Base-by-base conservation (phyloP, 257 asterid genomes). In the Solanum sparsipilum region DNA sequence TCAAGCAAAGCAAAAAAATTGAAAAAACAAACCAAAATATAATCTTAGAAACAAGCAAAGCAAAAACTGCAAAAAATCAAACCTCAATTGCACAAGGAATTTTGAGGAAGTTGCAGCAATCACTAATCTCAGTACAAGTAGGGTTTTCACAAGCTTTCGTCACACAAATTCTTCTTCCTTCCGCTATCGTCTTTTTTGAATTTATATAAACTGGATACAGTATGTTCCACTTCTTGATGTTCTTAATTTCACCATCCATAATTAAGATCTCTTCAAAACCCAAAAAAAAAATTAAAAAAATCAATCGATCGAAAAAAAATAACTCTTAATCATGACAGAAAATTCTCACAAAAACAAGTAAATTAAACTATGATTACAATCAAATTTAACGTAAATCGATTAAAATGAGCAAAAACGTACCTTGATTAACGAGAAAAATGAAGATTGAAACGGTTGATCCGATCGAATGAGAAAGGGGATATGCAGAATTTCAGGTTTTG, bases 91-190 rank as follows among this genome's bases (percentile, higher is more conserved):
- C 98, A 88, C 93, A 92, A 36, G 98, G 99, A 86, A 97, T 92
- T 91, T 94, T 96, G 89, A 97, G 95, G 91, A 95, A 93, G 72
- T 86, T 83, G 82, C 98, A 95, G 87, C 99, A 96, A 94, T 97
- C 99, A 86, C 91, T 90, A 86, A 97, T 94, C 94, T 97, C 99
- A 18, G 86, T 71, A 89, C 92, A 92, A 21, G 98, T 96, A 73
- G 99, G 99, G 89, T 95, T 94, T 90, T 97, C 99, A 89, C 98
- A 96, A 4, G 99, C 98, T 94, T 96, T 97, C 87, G 86, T 90
- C 74, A 90, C 93, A 44, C 90, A 91, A 90, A 97, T 97, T 90
- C 98, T 90, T 78, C 99, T 93, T n/a, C 99, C 99, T 92, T 97
- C 98, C 1, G 98, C 98, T 46, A 97, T 89, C 83, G 96, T 96